A percentile compares a stretch with the other conserved stretches of the same genome.
Evolutionary conservation across 345 rosid genomes (phyloP).

Genomic region (Eutrema japonicum): DNA sequence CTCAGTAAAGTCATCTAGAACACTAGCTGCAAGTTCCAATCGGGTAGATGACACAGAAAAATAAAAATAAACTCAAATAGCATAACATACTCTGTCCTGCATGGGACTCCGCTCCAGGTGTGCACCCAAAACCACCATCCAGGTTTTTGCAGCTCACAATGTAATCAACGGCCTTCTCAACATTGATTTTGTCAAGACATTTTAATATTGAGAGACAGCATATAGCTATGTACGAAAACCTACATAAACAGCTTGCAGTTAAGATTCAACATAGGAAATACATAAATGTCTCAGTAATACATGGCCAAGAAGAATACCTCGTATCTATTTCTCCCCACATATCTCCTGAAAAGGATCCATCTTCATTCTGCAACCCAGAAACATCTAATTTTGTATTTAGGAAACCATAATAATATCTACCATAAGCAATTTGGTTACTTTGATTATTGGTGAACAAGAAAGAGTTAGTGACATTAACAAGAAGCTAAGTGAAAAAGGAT

Average conservation of each 20-base stretch:
- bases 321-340: conserved; percentile 97
- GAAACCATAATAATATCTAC: conserved; percentile 27
- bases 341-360: conserved; percentile 96
- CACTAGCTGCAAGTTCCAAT: neutral
- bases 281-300: neutral
- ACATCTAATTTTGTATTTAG: conserved; percentile 57
- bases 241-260: conserved; percentile 29
- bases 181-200: conserved; percentile 66
- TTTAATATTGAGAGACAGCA: conserved; percentile 79
- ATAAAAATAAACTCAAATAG: neutral
- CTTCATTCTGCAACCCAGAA: conserved; percentile 80
- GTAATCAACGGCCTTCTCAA: conserved; percentile 76
- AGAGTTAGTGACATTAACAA: neutral
- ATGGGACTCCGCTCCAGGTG: conserved; percentile 94
- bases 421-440: neutral
- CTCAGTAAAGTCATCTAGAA: neutral
- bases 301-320: conserved; percentile 47
- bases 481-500: conserved; percentile 55
- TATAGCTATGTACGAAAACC: conserved; percentile 88
- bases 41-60: neutral
- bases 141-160: conserved; percentile 86
- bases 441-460: conserved; percentile 3
- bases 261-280: conserved; percentile 21
- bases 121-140: conserved; percentile 97
- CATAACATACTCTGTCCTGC: conserved; percentile 85